Evolutionary conservation across 129 eudicot genomes (phyloP), one percentile per base, ranked within the genome.

Genomic region (Centrapalus pauciflorus): DNA sequence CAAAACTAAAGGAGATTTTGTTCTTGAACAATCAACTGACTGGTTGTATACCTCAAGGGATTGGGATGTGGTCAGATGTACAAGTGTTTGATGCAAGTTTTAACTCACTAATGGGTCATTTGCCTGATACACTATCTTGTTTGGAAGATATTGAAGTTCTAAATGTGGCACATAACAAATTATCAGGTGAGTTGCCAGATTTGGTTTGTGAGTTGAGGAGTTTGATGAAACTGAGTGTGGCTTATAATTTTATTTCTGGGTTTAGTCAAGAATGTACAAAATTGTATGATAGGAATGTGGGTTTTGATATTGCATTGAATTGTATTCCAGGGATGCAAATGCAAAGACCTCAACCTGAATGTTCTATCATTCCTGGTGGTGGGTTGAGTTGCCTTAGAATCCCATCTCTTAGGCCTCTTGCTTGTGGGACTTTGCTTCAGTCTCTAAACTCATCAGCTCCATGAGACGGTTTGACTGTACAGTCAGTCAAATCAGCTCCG

Each of bases 221-320:
- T 16, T 72, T 92, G 21, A 19, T 92, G 62, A 85, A 88, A 60
- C 69, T 92, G 59, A 92, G 89, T 27, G 91, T 88, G 16, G 80
- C 96, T 35, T 90, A 87, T 72, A 92, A 92, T 81, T 92, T 87
- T 77, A 83, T 92, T 41, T 92, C 96, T 23, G 96, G 96, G 83
- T 81, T 83, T 55, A 74, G 83, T 49, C 78, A 85, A 40, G 83
- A 77, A 35, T 92, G 98, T 72, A 68, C 68, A 0, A 85, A 83
- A 12, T 41, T 88, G 70, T 72, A 64, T 48, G 76, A 37, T 14
- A 82, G 84, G 50, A 90, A 85, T 74, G 76, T 83, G 12, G 97
- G 97, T 2, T 85, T 92, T 71, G 96, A 92, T 80, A 81, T 92
- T 70, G 77, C 91, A 14, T 75, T 76, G 38, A 92, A 92, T 76